Evolutionary conservation across 1,284 basidiomycete species (phyloP), one percentile per base, ranked within the genome.

Genomic region (Peniophora sp.): DNA sequence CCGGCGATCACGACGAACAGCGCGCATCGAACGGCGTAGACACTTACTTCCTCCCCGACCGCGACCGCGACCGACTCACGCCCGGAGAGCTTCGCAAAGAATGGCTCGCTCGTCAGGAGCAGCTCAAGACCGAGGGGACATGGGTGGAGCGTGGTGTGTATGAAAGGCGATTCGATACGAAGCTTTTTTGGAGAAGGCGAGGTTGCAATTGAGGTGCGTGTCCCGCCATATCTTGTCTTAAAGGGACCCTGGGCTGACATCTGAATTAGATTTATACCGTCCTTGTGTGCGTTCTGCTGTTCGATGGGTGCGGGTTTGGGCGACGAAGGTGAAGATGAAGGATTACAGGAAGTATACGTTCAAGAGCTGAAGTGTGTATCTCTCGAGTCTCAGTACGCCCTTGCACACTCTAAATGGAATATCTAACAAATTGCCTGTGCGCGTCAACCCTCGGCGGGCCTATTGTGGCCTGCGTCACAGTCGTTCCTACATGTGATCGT

Each of bases 1-100:
- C 5, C 38, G n/a, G 58, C 50, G 65, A 55, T 58, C 59, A 63
- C 22, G 63, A 63, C 39, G 62, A 72, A 19, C 75, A 70, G 38
- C 77, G 73, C 22, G 70, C 71, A 9, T 56, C 70, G 8, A 95
- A 94, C 0, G 77, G 85, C 48, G 96, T 98, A 34, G 97, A 99
- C 64, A 99, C 97, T 0, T 97, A 95, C 1, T 99, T 99, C 73
- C 77, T 99, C 8, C 97, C 97, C 0, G 97, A 99, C 66, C 81
- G 97, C 23, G 92, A 96, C 27, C 85, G 97, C 8, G 96, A 99
- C 64, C 81, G 93, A 6, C 78, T 79, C 46, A 85, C 94, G 65
- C 77, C 96, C 27, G 96, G 99, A 65, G 79, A 88, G 51, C 74
- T 99, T 35, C 78, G 96, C 2, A 79, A 93, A 57, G 84, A 97